These are phyloP conservation scores for Aureobasidium sp. DNA, from an alignment of 2,329 filamentous ascomycete genomes.

Conservation along the genomic window DNA sequence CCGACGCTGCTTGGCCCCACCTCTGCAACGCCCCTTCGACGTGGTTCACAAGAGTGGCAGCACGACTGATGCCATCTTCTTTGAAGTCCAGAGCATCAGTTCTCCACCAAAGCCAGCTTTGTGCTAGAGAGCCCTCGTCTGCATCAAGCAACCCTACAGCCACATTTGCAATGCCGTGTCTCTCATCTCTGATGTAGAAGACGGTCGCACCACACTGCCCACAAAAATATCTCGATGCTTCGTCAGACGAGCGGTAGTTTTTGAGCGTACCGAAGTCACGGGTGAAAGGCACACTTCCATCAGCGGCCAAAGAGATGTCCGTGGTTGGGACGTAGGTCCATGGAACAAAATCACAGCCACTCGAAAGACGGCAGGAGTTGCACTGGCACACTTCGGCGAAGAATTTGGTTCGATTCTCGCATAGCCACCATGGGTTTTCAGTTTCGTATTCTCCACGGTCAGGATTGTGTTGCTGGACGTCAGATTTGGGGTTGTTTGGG, in stretches of 20 bases:
- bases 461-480: constrained; percentile 41
- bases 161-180: constrained; percentile 53
- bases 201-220: constrained; percentile 52
- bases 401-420: constrained; percentile 40
- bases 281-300: constrained; percentile 27
- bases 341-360: constrained; percentile 54
- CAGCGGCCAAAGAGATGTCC: constrained; percentile 42
- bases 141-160: constrained; percentile 49
- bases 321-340: constrained; percentile 58
- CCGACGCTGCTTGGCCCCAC: background rate
- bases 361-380: constrained; percentile 49
- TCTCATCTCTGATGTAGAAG: constrained; percentile 50
- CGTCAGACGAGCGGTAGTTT: constrained; percentile 45
- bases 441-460: background rate
- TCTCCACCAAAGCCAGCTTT: constrained; percentile 56
- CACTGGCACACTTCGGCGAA: constrained; percentile 54
- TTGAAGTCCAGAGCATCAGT: constrained; percentile 49
- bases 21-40: background rate
- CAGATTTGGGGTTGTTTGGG: constrained; percentile 42
- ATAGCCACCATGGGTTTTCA: constrained; percentile 52
- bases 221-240: constrained; percentile 54
- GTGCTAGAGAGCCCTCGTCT: constrained; percentile 44
- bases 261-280: constrained; percentile 35
- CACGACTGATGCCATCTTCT: constrained; percentile 37
- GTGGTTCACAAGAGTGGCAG: background rate